These are phyloP conservation scores for Phoma herbarum DNA, from an alignment of 2,329 filamentous ascomycete genomes.

Conservation along the genomic window DNA sequence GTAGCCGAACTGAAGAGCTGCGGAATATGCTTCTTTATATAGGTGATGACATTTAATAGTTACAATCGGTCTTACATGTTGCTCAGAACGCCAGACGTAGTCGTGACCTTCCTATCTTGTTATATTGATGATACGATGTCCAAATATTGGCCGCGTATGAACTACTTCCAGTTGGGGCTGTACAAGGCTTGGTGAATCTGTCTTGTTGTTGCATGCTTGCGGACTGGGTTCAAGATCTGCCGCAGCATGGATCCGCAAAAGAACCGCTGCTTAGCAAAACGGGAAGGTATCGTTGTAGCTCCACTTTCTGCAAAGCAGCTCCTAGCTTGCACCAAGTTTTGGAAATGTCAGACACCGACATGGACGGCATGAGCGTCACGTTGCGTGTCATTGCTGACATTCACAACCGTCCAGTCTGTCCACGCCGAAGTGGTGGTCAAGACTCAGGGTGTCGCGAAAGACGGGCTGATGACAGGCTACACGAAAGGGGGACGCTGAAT, in stretches of 20 bases:
- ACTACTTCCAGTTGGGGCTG: neutral
- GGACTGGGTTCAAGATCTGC: slow-evolving; percentile 5
- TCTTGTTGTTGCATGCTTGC: slow-evolving; percentile 1
- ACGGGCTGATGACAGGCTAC: too few relatives aligned
- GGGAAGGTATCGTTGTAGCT: slow-evolving; percentile 3
- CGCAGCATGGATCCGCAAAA: neutral
- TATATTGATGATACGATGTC: slow-evolving; percentile 4
- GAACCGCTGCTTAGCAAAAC: slow-evolving; percentile 6
- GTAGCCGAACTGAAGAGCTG: too few relatives aligned
- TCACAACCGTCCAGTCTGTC: neutral
- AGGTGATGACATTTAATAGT: neutral
- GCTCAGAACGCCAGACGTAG: neutral
- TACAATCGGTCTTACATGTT: neutral
- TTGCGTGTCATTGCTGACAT: neutral
- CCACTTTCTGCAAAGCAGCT: neutral
- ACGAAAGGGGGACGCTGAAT: neutral
- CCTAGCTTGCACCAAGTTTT: neutral
- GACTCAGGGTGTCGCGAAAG: neutral
- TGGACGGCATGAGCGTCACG: neutral
- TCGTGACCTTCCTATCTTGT: slow-evolving; percentile 3
- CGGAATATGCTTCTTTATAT: neutral
- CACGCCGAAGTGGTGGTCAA: neutral
- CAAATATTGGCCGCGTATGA: neutral
- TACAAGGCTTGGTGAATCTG: slow-evolving; percentile 7
- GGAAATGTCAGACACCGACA: neutral